phyloP scores from a whole-genome alignment of 2,329 filamentous ascomycete species.

The Laburnicola sp. region DNA sequence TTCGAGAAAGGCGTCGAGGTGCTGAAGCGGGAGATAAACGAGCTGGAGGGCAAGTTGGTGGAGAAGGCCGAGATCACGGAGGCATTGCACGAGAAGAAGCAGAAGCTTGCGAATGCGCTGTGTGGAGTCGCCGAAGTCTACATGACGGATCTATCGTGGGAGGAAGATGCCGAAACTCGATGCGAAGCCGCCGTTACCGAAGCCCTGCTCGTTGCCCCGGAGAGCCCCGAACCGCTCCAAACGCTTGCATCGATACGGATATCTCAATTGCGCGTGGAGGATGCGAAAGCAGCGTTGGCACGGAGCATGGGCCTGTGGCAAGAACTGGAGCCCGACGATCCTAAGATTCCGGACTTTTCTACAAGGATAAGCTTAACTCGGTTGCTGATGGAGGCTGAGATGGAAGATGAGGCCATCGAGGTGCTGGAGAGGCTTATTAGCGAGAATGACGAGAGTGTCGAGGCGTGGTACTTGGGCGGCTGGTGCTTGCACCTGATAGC shows the following conservation, averaged over 20 bases:
- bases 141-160: slow-evolving; percentile 96
- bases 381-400: slow-evolving; percentile 84
- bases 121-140: slow-evolving; percentile 96
- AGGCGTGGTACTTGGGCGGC: slow-evolving; percentile 95
- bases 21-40: slow-evolving; percentile 71
- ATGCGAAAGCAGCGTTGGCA: slow-evolving; percentile 76
- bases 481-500: slow-evolving; percentile 86
- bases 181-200: slow-evolving; percentile 91
- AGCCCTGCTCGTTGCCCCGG: slow-evolving; percentile 80
- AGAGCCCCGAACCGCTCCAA: slow-evolving; percentile 86
- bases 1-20: slow-evolving; percentile 70
- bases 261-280: slow-evolving; percentile 77
- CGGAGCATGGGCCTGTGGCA: slow-evolving; percentile 84
- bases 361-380: slow-evolving; percentile 81
- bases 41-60: slow-evolving; percentile 55
- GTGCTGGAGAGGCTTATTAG: slow-evolving; percentile 81
- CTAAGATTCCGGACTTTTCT: slow-evolving; percentile 79
- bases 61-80: slow-evolving; percentile 40
- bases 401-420: slow-evolving; percentile 81
- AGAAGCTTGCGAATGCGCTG: slow-evolving; percentile 84
- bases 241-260: slow-evolving; percentile 92
- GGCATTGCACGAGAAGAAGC: slow-evolving; percentile 68
- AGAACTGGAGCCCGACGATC: slow-evolving; percentile 71
- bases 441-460: slow-evolving; percentile 92
- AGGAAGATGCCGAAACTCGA: slow-evolving; percentile 82